Percentiles rank a stretch among this genome's conserved stretches.
Conservation (phyloP, 73 alveolate genomes). For the Paramecium biaurelia region DNA sequence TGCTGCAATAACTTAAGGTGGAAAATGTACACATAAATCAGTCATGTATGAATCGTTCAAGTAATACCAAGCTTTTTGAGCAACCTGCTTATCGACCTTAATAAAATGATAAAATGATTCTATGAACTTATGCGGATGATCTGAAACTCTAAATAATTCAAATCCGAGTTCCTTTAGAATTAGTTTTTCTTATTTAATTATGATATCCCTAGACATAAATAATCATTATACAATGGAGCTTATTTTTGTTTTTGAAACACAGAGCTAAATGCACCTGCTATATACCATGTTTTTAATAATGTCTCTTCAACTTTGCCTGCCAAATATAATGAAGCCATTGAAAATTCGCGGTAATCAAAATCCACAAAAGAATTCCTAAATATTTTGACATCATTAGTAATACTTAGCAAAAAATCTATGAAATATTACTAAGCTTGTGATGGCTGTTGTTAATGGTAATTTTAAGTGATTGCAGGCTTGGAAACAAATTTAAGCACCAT, state of each 20-base stretch:
- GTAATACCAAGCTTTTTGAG: conserved; percentile 50
- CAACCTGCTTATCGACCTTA: conserved; percentile 38
- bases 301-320: conserved; percentile 50
- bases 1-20: conserved; percentile 49
- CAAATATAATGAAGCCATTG: conserved; percentile 43
- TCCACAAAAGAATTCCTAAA: conserved; percentile 43
- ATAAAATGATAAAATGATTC: conserved; percentile 52
- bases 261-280: conserved; percentile 38
- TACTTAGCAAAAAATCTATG: conserved; percentile 29
- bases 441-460: conserved; percentile 45
- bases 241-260: neutral
- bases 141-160: conserved; percentile 41
- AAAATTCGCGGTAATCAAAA: conserved; percentile 30
- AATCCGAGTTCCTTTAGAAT: conserved; percentile 10
- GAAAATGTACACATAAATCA: conserved; percentile 39
- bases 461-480: conserved; percentile 27
- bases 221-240: neutral
- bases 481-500: conserved; percentile 41
- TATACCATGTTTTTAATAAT: conserved; percentile 14
- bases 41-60: conserved; percentile 56
- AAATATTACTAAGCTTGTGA: conserved; percentile 23
- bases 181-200: conserved; percentile 14
- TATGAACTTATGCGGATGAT: conserved; percentile 49
- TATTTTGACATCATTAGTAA: neutral
- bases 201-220: conserved; percentile 3